phyloP scores from a whole-genome alignment of 2,329 filamentous ascomycete genomes.

The Truncatella angustata region DNA sequence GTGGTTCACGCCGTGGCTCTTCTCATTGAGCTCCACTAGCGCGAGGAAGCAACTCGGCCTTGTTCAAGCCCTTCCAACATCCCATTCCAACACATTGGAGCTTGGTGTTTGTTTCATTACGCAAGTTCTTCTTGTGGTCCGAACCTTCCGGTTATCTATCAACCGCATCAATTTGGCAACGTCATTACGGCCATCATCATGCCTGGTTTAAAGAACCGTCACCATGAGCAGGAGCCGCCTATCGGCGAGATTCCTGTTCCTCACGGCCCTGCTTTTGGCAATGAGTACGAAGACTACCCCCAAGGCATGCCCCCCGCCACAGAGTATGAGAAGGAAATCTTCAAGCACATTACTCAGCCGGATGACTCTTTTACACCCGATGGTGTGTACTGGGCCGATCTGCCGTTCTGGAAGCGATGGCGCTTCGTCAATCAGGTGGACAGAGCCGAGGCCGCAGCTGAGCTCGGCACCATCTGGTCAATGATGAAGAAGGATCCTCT shows the following conservation, averaged over 20 bases:
- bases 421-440: conserved; percentile 77
- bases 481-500: conserved; percentile 89
- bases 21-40: background rate
- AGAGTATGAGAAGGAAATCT: conserved; percentile 58
- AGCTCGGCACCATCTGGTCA: conserved; percentile 64
- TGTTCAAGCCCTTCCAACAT: background rate
- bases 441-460: conserved; percentile 63
- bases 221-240: conserved; percentile 38
- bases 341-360: conserved; percentile 78
- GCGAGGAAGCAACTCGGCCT: background rate
- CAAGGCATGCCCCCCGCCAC: conserved; percentile 36
- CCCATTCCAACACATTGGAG: too few species aligned
- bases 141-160: too few species aligned
- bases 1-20: background rate
- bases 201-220: conserved; percentile 26
- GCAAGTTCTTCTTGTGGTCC: too few species aligned
- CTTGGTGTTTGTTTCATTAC: too few species aligned
- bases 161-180: too few species aligned
- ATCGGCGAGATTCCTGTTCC: conserved; percentile 56
- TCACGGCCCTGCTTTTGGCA: conserved; percentile 48
- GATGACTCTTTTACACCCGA: conserved; percentile 83
- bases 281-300: conserved; percentile 48
- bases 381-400: conserved; percentile 90
- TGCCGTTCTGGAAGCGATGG: conserved; percentile 67
- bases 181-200: too few species aligned